A percentile compares a stretch with the other conserved stretches of the same genome.
These are phyloP conservation scores for Solanum lycopersicoides DNA, from an alignment of 257 asterid species.

Conservation along the genomic window DNA sequence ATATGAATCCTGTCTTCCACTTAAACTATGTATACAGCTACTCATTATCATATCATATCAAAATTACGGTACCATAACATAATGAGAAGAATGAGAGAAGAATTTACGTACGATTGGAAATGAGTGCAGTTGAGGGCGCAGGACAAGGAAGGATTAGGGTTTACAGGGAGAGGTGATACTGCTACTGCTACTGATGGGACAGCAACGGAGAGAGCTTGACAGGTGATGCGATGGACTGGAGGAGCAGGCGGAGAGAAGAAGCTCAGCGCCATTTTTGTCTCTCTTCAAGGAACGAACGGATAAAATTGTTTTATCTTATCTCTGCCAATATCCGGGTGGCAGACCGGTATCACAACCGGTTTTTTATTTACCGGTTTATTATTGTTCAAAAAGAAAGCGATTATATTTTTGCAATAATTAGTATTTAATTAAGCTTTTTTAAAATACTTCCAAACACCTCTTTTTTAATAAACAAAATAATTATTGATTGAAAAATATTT, in stretches of 20 bases:
- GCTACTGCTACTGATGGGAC: slow-evolving; percentile 3
- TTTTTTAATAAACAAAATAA: too few species aligned
- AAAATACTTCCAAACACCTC: background rate
- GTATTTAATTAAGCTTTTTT: background rate
- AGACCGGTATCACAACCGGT: background rate
- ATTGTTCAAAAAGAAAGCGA: too few species aligned
- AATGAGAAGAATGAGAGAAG: background rate
- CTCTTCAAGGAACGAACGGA: background rate
- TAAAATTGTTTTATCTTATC: background rate
- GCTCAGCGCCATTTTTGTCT: slow-evolving; percentile 5
- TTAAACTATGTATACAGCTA: background rate
- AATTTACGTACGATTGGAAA: slow-evolving; percentile 44
- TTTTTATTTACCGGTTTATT: background rate
- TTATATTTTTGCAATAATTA: too few species aligned
- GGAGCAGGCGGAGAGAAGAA: slow-evolving; percentile 22
- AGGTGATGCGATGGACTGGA: slow-evolving; percentile 16
- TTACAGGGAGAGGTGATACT: slow-evolving; percentile 1
- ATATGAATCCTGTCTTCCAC: background rate
- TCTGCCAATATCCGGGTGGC: background rate
- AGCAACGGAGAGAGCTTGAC: slow-evolving; percentile 16
- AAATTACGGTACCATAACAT: background rate
- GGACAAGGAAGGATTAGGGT: slow-evolving; percentile 25
- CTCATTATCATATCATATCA: background rate
- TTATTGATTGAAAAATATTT: background rate
- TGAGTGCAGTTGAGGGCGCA: slow-evolving; percentile 70